A percentile compares a stretch with the other conserved stretches of the same genome.
Conservation (phyloP, 2,329 filamentous ascomycete species). For the Colletotrichum chrysophilum region DNA sequence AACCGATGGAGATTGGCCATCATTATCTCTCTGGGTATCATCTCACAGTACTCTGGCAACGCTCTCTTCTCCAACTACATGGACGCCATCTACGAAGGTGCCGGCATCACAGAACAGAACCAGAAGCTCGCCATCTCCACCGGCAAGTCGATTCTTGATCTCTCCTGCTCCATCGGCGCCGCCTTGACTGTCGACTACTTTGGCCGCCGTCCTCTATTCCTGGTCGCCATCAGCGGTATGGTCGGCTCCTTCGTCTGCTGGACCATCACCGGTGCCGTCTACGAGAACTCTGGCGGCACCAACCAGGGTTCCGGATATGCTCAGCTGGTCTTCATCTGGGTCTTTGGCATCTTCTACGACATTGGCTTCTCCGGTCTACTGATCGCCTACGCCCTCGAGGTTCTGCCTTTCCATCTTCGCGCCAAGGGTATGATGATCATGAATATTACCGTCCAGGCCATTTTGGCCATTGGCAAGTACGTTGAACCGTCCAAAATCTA, state of each 20-base stretch:
- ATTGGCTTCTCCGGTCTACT: conserved; percentile 65
- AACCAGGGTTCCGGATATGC: conserved; percentile 54
- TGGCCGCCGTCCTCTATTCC: conserved; percentile 59
- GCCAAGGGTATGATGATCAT: conserved; percentile 68
- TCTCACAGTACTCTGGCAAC: conserved; percentile 73
- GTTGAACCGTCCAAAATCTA: conserved; percentile 29
- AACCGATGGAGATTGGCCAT: conserved; percentile 70
- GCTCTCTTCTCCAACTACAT: conserved; percentile 72
- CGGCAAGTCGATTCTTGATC: conserved; percentile 63
- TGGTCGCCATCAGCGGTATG: conserved; percentile 54
- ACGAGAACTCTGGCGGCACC: conserved; percentile 49
- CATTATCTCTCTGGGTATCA: conserved; percentile 66
- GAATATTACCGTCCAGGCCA: conserved; percentile 67
- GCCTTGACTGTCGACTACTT: conserved; percentile 55
- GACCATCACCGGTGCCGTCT: conserved; percentile 58
- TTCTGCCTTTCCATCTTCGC: conserved; percentile 63
- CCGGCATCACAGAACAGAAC: conserved; percentile 62
- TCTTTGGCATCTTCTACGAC: conserved; percentile 65
- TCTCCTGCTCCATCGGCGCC: conserved; percentile 61
- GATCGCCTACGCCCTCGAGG: conserved; percentile 62
- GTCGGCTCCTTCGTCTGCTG: conserved; percentile 52
- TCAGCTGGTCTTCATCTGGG: conserved; percentile 64
- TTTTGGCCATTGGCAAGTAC: conserved; percentile 65
- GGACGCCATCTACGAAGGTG: conserved; percentile 64
- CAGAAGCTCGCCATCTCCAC: conserved; percentile 61